Base-by-base conservation (phyloP, 2,329 filamentous ascomycete genomes). In the Fusarium continuum region DNA sequence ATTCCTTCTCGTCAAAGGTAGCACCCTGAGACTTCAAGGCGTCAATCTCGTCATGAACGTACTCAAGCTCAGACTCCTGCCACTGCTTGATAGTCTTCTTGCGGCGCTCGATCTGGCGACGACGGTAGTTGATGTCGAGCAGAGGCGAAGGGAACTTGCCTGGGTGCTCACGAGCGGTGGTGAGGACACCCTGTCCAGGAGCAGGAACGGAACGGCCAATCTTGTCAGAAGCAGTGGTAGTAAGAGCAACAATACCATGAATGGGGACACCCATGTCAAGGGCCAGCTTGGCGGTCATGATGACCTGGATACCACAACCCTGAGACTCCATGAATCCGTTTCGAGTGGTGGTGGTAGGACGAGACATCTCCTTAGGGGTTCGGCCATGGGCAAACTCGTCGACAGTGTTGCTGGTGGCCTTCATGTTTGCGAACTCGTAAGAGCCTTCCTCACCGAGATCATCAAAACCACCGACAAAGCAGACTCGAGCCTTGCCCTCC, bases 341-440 rank as follows among this genome's bases (percentile, higher is more conserved):
- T 79, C 95, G 87, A 62, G 95, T 99, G 4, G 95, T 99, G 38
- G 95, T 99, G 6, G 93, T 96, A 5, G 95, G 95, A 61, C 95
- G 90, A 26, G 96, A 99, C 95, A 99, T 99, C 79, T 99, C 95
- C 78, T 89, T 88, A 11, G 95, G 94, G 44, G 95, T 98, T 67
- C 95, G 92, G 41, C 95, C 95, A 73, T 98, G 95, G 9, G 89
- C 92, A 70, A 99, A 92, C 77, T 99, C 96, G 69, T 98, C 93
- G 61, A 97, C 91, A 22, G 94, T 93, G 75, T 98, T 99, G 85
- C 93, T 97, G 52, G 95, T 99, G 57, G 95, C 95, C 81, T 97
- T 96, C 95, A 99, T 99, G 84, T 99, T 99, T 83, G 95, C 95
- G 77, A 99, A 99, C 79, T 99, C 95, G 74, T 97, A 99, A 2